Base-by-base conservation (phyloP, 2,329 filamentous ascomycete genomes). In the Beauveria pseudobassiana region DNA sequence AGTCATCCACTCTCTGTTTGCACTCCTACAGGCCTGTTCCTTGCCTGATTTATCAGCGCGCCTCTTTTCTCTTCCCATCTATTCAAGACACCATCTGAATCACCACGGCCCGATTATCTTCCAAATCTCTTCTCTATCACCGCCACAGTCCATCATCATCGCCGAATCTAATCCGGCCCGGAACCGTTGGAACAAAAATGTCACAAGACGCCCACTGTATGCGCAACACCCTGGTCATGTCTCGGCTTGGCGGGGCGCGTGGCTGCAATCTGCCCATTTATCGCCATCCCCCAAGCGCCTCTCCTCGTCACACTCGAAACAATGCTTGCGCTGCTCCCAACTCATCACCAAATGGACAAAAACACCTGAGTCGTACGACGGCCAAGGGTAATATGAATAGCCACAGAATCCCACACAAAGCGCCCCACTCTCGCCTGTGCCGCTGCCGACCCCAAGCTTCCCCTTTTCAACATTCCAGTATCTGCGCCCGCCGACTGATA, bases 1-100 rank as follows among this genome's bases (percentile, higher is more conserved):
- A 14, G 4, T 12, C 30, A 34, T 34, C 30, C 10, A 14, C 10
- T 22, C 30, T 48, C 38, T 10, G 52, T 43, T 40, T 40, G 34
- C 22, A 16, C 51, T 24, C 9, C 20, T 22, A 28, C 34, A 22
- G 18, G 18, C 52, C 18, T 2, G 16, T 28, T 55, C 52, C 18
- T n/a, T 24, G 54, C 43, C 54, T 57, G n/a, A 46, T 48, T 57
- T 40, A 49, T 57, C 54, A 57, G 52, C 52, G 40, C 24, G 52
- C 38, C 24, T 28, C 38, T 55, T 20, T 45, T 20, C 28, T 34
- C 48, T 26, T 51, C 18, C 48, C n/a, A 50, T 50, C 48, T 40
- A 52, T 53, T 20, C 51, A 38, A 54, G 38, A 42, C 52, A 52
- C 5, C 12, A 54, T 30, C 52, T 26, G 40, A 55, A 14, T 3